A percentile compares a stretch with the other conserved stretches of the same genome.
These are phyloP conservation scores for Pythium aphanidermatum DNA, from an alignment of 352 stramenopile species.

Conservation along the genomic window DNA sequence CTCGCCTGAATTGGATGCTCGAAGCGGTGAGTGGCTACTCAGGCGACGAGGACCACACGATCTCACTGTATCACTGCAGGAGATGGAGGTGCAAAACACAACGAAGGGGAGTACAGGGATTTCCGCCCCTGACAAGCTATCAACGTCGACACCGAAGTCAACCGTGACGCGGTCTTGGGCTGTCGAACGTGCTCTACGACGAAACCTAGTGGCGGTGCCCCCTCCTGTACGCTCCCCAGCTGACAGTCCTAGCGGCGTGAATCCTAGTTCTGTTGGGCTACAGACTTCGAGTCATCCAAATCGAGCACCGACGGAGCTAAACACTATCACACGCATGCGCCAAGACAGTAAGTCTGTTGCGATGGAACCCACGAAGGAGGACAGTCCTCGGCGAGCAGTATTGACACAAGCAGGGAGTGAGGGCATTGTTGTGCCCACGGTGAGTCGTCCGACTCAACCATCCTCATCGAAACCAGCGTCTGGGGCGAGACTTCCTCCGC, in stretches of 20 bases:
- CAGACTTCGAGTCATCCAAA: no score
- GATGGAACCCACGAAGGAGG: constrained; percentile 9
- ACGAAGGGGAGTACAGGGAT: no score
- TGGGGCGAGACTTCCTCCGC: no score
- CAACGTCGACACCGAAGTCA: constrained; percentile 5
- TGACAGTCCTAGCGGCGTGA: neutral
- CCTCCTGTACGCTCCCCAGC: constrained; percentile 23
- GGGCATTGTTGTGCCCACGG: no score
- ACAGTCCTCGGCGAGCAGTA: constrained; percentile 10
- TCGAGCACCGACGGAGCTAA: no score
- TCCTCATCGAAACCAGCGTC: no score
- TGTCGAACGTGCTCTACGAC: constrained; percentile 43
- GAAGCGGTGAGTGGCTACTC: constrained; percentile 33
- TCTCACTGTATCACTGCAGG: neutral
- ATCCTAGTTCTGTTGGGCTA: no score
- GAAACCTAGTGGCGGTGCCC: constrained; percentile 36
- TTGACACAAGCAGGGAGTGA: constrained; percentile 2
- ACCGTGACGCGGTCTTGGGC: constrained; percentile 42
- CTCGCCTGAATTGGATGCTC: constrained; percentile 62
- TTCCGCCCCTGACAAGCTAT: no score
- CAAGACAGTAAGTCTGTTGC: no score
- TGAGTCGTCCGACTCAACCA: no score
- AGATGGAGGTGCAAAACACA: constrained; percentile 70
- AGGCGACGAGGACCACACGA: neutral
- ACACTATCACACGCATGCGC: no score